Conservation (phyloP, 495 filamentous ascomycete genomes). For the Lasiosphaeria ovina region DNA sequence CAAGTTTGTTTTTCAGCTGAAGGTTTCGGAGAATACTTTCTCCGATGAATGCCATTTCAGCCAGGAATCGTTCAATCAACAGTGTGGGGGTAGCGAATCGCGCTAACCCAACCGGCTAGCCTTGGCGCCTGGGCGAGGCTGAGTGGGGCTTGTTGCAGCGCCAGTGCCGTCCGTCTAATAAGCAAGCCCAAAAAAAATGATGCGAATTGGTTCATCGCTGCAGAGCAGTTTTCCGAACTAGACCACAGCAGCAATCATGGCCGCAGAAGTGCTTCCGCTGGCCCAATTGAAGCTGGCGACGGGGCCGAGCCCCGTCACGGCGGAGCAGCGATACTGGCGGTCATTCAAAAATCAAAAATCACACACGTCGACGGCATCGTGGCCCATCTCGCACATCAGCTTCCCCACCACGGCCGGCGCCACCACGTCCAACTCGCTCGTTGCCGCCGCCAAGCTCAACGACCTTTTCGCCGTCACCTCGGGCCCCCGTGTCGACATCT, state of each 20-base stretch:
- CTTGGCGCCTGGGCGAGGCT: background rate
- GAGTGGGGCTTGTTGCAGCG: background rate
- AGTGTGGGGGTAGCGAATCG: no score
- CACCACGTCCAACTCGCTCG: conserved; percentile 45
- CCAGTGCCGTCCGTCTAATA: no score
- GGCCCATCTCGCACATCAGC: conserved; percentile 84
- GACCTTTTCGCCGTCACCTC: conserved; percentile 92
- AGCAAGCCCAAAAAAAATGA: background rate
- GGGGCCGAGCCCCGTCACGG: conserved; percentile 68
- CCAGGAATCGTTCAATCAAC: no score
- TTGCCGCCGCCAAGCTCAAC: conserved; percentile 44
- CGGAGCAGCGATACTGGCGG: conserved; percentile 91
- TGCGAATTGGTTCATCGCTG: background rate
- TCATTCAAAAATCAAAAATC: conserved; percentile 85
- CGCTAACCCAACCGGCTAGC: background rate
- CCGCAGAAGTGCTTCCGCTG: conserved; percentile 78
- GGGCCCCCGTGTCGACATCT: conserved; percentile 88
- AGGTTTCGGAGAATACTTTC: no score
- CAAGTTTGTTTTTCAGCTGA: no score
- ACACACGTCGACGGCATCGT: conserved; percentile 80
- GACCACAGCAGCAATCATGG: conserved; percentile 55
- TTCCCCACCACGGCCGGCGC: conserved; percentile 56
- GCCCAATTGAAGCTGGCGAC: conserved; percentile 79
- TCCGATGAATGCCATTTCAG: no score
- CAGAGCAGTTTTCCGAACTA: background rate